A percentile compares a stretch with the other conserved stretches of the same genome.
Conservation (phyloP, 169 alveolate species). For the Babesia bovis region DNA sequence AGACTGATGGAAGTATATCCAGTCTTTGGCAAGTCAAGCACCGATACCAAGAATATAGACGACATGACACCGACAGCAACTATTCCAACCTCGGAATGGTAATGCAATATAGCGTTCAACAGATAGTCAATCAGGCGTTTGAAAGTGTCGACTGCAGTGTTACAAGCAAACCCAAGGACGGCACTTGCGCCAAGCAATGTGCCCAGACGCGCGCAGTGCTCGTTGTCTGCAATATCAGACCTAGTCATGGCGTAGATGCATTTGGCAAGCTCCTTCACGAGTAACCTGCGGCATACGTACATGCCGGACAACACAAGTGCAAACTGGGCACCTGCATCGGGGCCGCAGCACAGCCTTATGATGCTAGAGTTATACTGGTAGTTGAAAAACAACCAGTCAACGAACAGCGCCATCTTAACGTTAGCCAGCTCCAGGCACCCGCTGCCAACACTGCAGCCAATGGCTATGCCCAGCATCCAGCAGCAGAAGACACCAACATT, state of each 20-base stretch:
- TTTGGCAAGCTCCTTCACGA: constrained; percentile 34
- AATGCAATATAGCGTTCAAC: constrained; percentile 31
- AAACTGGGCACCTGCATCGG: constrained; percentile 7
- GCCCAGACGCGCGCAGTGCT: not conserved
- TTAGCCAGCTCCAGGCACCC: constrained; percentile 67
- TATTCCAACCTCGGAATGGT: constrained; percentile 33
- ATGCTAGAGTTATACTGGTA: constrained; percentile 35
- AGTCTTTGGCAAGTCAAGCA: constrained; percentile 11
- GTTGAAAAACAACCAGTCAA: constrained; percentile 60
- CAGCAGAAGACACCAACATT: constrained; percentile 25
- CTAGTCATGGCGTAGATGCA: constrained; percentile 4
- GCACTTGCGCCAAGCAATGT: constrained; percentile 29
- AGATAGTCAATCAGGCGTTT: constrained; percentile 25
- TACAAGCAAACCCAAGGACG: constrained; percentile 18
- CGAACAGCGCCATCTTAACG: constrained; percentile 51
- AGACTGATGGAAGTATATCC: constrained; percentile 8
- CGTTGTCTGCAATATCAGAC: not conserved
- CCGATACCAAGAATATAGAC: constrained; percentile 31
- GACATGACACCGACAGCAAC: constrained; percentile 30
- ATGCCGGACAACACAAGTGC: constrained; percentile 1
- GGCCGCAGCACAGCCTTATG: constrained; percentile 22
- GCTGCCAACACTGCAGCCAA: constrained; percentile 25
- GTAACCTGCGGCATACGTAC: not conserved
- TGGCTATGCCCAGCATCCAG: constrained; percentile 41
- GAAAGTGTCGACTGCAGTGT: constrained; percentile 21